These are phyloP conservation scores for Suhomyces bokatorum DNA, from an alignment of 1,139 yeast species.

Conservation along the genomic window DNA sequence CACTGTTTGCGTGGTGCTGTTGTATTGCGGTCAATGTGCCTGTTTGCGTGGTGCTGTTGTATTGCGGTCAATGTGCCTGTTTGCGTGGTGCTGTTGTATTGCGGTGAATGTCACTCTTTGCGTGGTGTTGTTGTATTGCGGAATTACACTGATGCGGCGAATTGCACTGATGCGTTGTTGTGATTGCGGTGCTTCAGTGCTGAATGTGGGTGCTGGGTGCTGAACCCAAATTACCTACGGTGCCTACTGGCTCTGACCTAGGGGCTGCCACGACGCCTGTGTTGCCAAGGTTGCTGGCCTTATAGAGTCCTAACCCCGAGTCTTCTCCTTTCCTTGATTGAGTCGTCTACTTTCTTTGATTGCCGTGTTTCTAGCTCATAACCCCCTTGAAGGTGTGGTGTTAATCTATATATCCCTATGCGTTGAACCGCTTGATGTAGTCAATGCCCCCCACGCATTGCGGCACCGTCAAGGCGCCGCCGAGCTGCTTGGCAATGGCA, in stretches of 20 bases:
- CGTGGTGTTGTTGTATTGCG: no score
- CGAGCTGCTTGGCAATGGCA: constrained; percentile 47
- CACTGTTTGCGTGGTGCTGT: no score
- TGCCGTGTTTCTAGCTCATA: constrained; percentile 1
- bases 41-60: no score
- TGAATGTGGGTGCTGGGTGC: no score
- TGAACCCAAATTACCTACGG: no score
- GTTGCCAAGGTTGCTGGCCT: not conserved
- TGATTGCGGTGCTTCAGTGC: not conserved
- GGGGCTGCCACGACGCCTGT: no score
- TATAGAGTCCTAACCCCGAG: not conserved
- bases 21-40: no score
- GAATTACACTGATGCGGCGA: no score
- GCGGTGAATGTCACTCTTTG: no score
- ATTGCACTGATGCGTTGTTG: not conserved
- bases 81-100: no score
- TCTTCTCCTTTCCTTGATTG: not conserved
- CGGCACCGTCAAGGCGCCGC: constrained; percentile 71
- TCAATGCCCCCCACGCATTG: constrained; percentile 73
- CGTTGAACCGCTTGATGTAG: constrained; percentile 34
- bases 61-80: no score
- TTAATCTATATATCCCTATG: constrained; percentile 3
- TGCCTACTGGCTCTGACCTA: no score
- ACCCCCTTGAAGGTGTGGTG: constrained; percentile 1
- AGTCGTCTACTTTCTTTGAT: not conserved